phyloP scores from a whole-genome alignment of 306 rosid species.

The Adenanthera pavonina region DNA sequence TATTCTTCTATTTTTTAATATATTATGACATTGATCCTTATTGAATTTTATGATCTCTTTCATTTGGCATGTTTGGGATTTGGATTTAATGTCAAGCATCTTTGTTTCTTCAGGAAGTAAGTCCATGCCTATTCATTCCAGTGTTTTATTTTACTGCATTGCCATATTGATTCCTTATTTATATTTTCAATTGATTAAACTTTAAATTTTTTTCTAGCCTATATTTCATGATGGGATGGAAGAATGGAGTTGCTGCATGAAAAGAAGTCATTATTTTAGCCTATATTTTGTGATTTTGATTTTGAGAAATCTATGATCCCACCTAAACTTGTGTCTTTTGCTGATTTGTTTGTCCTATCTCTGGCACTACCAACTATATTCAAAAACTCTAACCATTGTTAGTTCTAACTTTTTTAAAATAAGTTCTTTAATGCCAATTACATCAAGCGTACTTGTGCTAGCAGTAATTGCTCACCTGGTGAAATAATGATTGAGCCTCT shows the following conservation, averaged over 20 bases:
- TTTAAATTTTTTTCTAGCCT: conserved; percentile 61
- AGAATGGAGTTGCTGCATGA: conserved; percentile 99
- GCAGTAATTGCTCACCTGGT: conserved; percentile 19
- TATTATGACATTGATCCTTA: not conserved
- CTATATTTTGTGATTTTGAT: conserved; percentile 62
- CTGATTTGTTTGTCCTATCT: not conserved
- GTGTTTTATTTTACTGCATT: not conserved
- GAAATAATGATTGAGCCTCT: not conserved
- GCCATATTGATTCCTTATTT: conserved; percentile 7
- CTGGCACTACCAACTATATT: no score
- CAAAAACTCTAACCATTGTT: no score
- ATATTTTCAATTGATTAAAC: conserved; percentile 26
- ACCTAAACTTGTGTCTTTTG: not conserved
- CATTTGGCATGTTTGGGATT: conserved; percentile 46
- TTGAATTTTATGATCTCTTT: conserved; percentile 39
- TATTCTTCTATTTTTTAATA: conserved; percentile 17
- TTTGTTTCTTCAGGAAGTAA: conserved; percentile 72
- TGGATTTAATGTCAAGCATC: conserved; percentile 45
- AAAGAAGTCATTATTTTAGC: conserved; percentile 87
- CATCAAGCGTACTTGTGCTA: not conserved
- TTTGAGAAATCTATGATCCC: conserved; percentile 3
- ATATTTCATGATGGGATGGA: conserved; percentile 90
- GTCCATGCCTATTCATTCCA: conserved; percentile 40
- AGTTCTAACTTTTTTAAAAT: not conserved
- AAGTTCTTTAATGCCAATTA: not conserved